phyloP scores from a whole-genome alignment of 2,329 filamentous ascomycete genomes.

The Phialocephala sp. region DNA sequence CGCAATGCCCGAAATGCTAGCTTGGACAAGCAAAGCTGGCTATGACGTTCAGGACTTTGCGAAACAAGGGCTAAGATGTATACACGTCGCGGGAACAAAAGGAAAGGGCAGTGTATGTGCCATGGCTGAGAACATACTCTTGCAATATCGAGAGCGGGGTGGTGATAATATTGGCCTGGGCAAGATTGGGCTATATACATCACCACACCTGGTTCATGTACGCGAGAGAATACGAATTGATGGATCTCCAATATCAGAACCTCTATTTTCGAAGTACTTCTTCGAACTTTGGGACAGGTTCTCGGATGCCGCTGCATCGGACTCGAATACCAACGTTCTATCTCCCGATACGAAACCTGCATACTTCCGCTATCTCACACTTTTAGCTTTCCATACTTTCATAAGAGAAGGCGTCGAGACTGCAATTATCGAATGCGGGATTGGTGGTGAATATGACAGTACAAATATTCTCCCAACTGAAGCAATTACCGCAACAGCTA shows the following conservation, averaged over 20 bases:
- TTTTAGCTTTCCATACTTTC: constrained; percentile 88
- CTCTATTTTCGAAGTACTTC: constrained; percentile 67
- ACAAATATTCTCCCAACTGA: constrained; percentile 78
- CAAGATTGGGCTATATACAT: constrained; percentile 67
- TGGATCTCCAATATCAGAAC: constrained; percentile 61
- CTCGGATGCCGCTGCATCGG: constrained; percentile 40
- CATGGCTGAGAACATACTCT: constrained; percentile 68
- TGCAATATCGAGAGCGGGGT: constrained; percentile 50
- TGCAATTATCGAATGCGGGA: constrained; percentile 90
- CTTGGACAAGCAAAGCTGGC: constrained; percentile 40
- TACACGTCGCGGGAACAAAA: constrained; percentile 93
- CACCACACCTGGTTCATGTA: constrained; percentile 70
- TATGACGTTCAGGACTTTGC: constrained; percentile 34
- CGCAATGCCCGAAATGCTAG: constrained; percentile 44
- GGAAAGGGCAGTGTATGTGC: constrained; percentile 78
- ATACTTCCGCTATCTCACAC: constrained; percentile 90
- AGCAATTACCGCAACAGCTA: constrained; percentile 65
- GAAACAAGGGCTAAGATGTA: constrained; percentile 45
- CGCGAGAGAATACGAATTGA: constrained; percentile 72
- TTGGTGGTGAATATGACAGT: constrained; percentile 90
- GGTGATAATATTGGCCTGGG: constrained; percentile 21
- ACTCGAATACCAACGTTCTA: constrained; percentile 29
- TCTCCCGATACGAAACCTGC: constrained; percentile 67
- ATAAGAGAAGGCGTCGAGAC: constrained; percentile 74
- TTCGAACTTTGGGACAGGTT: constrained; percentile 69